These are phyloP conservation scores for Alnus glutinosa DNA, from an alignment of 306 rosid genomes.

Conservation along the genomic window DNA sequence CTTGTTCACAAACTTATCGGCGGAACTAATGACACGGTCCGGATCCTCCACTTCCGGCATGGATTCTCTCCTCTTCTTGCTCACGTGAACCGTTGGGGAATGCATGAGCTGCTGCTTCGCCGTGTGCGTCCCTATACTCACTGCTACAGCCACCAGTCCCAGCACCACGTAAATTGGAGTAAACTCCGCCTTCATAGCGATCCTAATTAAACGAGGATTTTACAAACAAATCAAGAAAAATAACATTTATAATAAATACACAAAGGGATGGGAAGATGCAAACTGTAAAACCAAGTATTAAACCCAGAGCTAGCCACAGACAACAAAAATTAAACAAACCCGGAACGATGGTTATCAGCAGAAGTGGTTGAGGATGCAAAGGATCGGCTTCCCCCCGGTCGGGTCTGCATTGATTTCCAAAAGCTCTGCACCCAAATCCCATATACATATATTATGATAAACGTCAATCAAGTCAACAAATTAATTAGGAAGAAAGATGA, in stretches of 20 bases:
- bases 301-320: too few species aligned
- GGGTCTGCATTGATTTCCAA: conserved; percentile 28
- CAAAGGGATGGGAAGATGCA: too few species aligned
- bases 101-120: conserved; percentile 37
- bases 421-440: conserved; percentile 12
- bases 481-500: background rate
- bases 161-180: conserved; percentile 18
- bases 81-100: conserved; percentile 19
- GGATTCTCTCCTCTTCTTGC: conserved; percentile 31
- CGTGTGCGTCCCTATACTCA: conserved; percentile 16
- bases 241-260: too few species aligned
- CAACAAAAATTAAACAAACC: background rate
- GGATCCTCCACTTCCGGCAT: conserved; percentile 30
- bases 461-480: background rate
- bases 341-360: background rate
- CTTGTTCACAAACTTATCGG: conserved; percentile 34
- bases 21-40: conserved; percentile 17
- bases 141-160: conserved; percentile 11
- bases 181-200: conserved; percentile 6
- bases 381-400: conserved; percentile 15
- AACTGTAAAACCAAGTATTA: too few species aligned
- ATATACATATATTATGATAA: background rate
- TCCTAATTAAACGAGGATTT: background rate
- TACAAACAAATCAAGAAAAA: too few species aligned
- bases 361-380: conserved; percentile 26